Percentiles rank a stretch among this genome's conserved stretches.
phyloP scores from a whole-genome alignment of 192 early-diverging fungal genomes.

The Coemansia sp. region DNA sequence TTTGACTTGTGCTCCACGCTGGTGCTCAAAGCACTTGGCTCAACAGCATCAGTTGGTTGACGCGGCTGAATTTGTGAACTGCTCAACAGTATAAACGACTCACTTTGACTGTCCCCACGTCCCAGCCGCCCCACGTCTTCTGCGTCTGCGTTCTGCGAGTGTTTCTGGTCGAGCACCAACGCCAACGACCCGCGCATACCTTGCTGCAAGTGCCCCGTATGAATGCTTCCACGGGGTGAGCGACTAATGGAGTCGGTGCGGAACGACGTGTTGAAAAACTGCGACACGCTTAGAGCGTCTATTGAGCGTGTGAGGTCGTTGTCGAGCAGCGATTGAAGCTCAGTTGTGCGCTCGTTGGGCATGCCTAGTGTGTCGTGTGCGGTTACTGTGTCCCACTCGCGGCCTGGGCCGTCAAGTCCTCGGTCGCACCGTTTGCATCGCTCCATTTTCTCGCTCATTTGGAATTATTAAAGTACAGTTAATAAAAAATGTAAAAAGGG shows the following conservation, averaged over 20 bases:
- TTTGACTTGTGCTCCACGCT: background rate
- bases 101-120: constrained; percentile 24
- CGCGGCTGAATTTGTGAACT: constrained; percentile 38
- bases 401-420: constrained; percentile 14
- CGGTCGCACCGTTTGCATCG: constrained; percentile 37
- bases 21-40: background rate
- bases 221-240: too few relatives aligned
- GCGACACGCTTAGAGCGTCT: constrained; percentile 18
- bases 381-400: constrained; percentile 18
- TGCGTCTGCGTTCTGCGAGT: background rate
- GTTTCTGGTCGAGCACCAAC: constrained; percentile 17
- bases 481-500: background rate
- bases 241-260: constrained; percentile 23
- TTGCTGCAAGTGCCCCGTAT: background rate
- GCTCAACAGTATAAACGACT: constrained; percentile 50
- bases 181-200: constrained; percentile 41
- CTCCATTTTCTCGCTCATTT: constrained; percentile 1
- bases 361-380: constrained; percentile 20
- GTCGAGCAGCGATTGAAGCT: constrained; percentile 16
- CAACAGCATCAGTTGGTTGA: background rate
- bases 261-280: constrained; percentile 34
- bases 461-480: background rate
- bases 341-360: constrained; percentile 16
- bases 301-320: background rate
- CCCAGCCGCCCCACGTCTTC: too few relatives aligned